A percentile compares a stretch with the other conserved stretches of the same genome.
These are phyloP conservation scores for Chamaecyparis obtusa DNA, from an alignment of 75 land plant genomes.

Conservation along the genomic window DNA sequence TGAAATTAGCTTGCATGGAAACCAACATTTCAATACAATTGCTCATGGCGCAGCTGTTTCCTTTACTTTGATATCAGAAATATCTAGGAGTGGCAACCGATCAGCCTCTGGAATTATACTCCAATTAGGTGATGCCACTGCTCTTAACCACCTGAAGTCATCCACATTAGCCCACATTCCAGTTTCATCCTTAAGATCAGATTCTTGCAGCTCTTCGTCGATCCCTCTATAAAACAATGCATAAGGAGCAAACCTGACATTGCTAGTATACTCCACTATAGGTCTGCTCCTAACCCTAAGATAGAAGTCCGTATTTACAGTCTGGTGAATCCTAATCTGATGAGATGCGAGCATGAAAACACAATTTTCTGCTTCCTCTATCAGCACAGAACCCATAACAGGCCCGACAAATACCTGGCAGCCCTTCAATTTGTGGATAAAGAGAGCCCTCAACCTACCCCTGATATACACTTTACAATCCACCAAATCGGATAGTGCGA, in stretches of 20 bases:
- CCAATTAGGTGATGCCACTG: slow-evolving; percentile 93
- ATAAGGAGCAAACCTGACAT: slow-evolving; percentile 85
- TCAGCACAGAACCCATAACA: slow-evolving; percentile 73
- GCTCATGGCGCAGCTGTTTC: not conserved
- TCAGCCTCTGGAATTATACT: slow-evolving; percentile 60
- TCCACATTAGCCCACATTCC: slow-evolving; percentile 94
- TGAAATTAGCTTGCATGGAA: not conserved
- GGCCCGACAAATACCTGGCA: slow-evolving; percentile 85
- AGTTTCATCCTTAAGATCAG: slow-evolving; percentile 74
- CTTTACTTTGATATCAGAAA: slow-evolving; percentile 15
- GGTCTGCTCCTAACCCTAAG: slow-evolving; percentile 87
- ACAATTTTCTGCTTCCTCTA: slow-evolving; percentile 71
- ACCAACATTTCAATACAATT: not conserved
- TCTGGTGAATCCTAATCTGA: slow-evolving; percentile 85
- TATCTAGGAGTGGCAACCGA: slow-evolving; percentile 26
- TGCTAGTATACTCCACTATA: slow-evolving; percentile 73
- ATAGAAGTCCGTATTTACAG: slow-evolving; percentile 74
- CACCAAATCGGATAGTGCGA: slow-evolving; percentile 60
- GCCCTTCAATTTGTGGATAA: slow-evolving; percentile 47
- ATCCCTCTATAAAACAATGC: slow-evolving; percentile 66
- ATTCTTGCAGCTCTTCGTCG: slow-evolving; percentile 56
- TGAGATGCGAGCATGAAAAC: slow-evolving; percentile 86
- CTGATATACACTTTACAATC: slow-evolving; percentile 59
- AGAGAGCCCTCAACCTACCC: slow-evolving; percentile 65
- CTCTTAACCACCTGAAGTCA: slow-evolving; percentile 90